Evolutionary conservation across 2,329 filamentous ascomycete genomes (phyloP).

Genomic region (Talaromyces sp.): DNA sequence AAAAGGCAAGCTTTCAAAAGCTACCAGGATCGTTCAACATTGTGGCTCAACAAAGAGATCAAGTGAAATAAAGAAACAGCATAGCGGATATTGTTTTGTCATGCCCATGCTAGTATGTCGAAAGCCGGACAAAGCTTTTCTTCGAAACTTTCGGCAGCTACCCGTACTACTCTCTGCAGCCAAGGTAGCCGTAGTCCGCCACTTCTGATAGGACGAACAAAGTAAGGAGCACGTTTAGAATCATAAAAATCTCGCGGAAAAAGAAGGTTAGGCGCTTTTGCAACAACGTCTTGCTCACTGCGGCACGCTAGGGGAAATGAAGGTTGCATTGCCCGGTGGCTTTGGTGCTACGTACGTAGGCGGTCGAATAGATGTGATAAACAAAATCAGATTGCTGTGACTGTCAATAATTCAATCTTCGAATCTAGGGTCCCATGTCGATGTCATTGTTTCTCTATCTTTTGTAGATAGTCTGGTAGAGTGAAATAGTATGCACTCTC

Average conservation of each 20-base stretch:
- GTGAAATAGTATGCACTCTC: neutral
- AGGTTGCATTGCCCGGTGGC: constrained; percentile 13
- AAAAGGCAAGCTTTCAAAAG: constrained; percentile 11
- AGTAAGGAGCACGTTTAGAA: neutral
- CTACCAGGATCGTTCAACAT: neutral
- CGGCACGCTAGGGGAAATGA: constrained; percentile 10
- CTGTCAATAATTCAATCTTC: neutral
- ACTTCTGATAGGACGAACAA: neutral
- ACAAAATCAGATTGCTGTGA: neutral
- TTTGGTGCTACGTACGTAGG: constrained; percentile 5
- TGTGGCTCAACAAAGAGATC: constrained; percentile 9
- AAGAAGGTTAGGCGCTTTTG: constrained; percentile 1
- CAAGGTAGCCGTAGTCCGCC: neutral
- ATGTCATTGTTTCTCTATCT: neutral
- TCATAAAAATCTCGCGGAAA: neutral
- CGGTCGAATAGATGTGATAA: neutral
- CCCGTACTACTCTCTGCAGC: neutral
- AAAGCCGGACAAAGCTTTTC: neutral
- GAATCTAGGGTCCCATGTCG: constrained; percentile 8
- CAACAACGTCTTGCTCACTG: neutral
- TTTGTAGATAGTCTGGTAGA: neutral
- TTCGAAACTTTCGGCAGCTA: constrained; percentile 4
- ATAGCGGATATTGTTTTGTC: constrained; percentile 2
- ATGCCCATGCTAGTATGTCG: neutral
- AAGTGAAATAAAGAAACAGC: neutral